Percentiles rank a stretch among this genome's conserved stretches.
These are phyloP conservation scores for Lepiota subincarnata DNA, from an alignment of 768 basidiomycete species.

Conservation along the genomic window DNA sequence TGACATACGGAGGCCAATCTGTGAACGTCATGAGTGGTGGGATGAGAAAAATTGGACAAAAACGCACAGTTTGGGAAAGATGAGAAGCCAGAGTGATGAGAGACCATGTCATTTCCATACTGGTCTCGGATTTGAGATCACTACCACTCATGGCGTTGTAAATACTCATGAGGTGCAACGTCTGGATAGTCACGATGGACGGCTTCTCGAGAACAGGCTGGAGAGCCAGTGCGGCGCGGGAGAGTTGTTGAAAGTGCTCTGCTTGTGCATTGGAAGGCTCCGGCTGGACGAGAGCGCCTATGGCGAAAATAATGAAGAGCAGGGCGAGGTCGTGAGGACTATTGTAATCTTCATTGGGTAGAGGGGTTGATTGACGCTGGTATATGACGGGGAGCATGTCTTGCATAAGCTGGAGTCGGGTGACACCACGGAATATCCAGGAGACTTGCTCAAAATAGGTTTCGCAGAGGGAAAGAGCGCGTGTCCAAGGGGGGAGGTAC, in stretches of 20 bases:
- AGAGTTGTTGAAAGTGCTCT: conserved; percentile 65
- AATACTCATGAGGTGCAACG: conserved; percentile 62
- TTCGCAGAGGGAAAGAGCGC: conserved; percentile 53
- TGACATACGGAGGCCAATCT: conserved; percentile 70
- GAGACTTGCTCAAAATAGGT: conserved; percentile 60
- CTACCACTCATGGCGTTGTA: conserved; percentile 69
- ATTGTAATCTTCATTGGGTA: conserved; percentile 32
- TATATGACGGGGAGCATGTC: conserved; percentile 64
- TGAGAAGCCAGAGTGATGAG: conserved; percentile 62
- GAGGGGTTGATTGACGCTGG: conserved; percentile 38
- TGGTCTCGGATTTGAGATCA: conserved; percentile 56
- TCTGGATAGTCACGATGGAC: conserved; percentile 65
- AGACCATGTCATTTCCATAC: conserved; percentile 72
- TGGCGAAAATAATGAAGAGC: conserved; percentile 52
- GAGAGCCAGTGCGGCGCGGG: conserved; percentile 59
- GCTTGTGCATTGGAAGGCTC: conserved; percentile 32
- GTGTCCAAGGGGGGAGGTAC: conserved; percentile 51
- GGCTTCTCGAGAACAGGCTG: conserved; percentile 72
- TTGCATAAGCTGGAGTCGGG: conserved; percentile 59
- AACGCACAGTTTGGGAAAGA: conserved; percentile 58
- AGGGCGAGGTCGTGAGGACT: conserved; percentile 50
- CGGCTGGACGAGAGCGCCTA: conserved; percentile 45
- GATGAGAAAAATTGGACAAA: conserved; percentile 6
- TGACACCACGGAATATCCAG: conserved; percentile 62
- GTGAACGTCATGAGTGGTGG: background rate